A percentile compares a stretch with the other conserved stretches of the same genome.
Conservation (phyloP, 495 filamentous ascomycete species). For the Echria macrotheca region DNA sequence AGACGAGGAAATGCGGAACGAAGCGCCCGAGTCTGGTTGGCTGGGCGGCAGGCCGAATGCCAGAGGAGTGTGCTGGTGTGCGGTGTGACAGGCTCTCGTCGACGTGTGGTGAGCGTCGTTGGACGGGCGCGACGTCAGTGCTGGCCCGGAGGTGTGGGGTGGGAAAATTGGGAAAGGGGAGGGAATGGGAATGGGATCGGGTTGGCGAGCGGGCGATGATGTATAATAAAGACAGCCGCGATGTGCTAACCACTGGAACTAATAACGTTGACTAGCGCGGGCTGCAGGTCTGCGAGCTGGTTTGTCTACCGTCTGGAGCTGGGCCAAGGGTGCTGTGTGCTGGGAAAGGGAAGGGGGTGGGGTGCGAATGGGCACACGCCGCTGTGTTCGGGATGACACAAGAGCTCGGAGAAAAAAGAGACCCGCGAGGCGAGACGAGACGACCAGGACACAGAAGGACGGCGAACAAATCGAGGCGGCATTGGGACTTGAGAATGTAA, state of each 20-base stretch:
- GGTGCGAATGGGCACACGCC: background rate
- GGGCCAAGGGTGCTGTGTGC: background rate
- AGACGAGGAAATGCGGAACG: conserved; percentile 20
- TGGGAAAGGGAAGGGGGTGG: background rate
- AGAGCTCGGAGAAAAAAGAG: conserved; percentile 18
- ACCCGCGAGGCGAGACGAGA: background rate
- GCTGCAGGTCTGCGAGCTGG: conserved; percentile 9
- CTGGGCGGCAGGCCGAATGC: background rate
- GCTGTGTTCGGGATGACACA: conserved; percentile 13
- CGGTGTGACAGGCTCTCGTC: conserved; percentile 1
- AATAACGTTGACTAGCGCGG: no score
- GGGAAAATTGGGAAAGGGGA: conserved; percentile 3
- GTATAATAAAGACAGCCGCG: conserved; percentile 11
- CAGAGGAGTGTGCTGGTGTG: background rate
- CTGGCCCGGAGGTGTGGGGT: conserved; percentile 9
- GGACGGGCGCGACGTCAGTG: conserved; percentile 5
- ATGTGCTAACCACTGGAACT: no score
- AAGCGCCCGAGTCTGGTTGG: conserved; percentile 13
- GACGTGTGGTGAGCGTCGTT: background rate
- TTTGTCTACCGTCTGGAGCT: background rate
- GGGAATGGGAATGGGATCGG: conserved; percentile 7
- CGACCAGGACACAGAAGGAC: conserved; percentile 1
- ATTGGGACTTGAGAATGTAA: no score
- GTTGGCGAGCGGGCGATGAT: conserved; percentile 11
- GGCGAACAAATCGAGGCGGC: no score